Conservation (phyloP, 139 green algal genomes). For the Chlorella sorokiniana region DNA sequence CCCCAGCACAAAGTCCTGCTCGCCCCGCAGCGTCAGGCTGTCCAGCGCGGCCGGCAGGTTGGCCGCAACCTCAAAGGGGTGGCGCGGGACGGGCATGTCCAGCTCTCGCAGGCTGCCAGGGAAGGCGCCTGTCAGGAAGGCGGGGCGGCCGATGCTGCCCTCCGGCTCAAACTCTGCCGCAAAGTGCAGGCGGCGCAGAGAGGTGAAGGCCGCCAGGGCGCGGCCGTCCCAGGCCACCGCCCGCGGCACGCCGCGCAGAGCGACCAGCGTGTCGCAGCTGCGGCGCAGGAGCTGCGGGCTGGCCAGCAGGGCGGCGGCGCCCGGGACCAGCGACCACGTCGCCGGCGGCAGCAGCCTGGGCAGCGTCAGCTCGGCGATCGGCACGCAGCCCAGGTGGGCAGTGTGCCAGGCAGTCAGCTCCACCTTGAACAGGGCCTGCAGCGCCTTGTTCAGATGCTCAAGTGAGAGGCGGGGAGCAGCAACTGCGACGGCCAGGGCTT, state of each 20-base stretch:
- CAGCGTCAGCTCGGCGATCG: neutral
- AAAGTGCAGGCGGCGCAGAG: neutral
- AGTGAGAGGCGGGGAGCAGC: too few relatives aligned
- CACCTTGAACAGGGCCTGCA: neutral
- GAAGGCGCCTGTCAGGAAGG: neutral
- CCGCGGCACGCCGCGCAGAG: neutral
- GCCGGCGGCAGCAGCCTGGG: neutral
- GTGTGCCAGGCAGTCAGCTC: neutral
- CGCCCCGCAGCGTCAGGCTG: neutral
- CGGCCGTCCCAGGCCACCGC: neutral
- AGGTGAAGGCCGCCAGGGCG: neutral
- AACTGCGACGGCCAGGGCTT: too few relatives aligned
- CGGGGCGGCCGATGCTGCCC: neutral
- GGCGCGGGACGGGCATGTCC: slow-evolving; percentile 8
- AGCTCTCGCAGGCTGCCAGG: neutral
- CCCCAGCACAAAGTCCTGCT: neutral
- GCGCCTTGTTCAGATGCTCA: neutral
- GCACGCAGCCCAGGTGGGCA: neutral
- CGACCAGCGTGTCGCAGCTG: neutral
- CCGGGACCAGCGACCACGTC: neutral
- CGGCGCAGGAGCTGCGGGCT: neutral
- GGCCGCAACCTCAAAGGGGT: neutral
- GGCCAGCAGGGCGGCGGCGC: neutral
- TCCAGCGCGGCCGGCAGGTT: neutral
- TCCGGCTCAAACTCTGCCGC: neutral